Evolutionary conservation across 2,329 filamentous ascomycete genomes (phyloP).

Genomic region (Aspergillus neoniger): DNA sequence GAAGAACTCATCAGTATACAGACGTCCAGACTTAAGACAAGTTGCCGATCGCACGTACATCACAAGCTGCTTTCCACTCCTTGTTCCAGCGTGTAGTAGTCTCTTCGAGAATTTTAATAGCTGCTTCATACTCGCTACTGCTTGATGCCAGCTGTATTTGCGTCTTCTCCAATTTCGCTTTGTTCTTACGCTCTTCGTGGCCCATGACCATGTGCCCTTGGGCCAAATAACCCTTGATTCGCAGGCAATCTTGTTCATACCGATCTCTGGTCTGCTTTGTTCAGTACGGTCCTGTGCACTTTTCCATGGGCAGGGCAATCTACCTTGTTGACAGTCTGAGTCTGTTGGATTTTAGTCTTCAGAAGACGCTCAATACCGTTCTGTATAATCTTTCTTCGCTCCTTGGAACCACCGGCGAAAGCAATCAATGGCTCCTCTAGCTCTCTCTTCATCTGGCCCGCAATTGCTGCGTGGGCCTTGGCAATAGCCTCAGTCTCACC

Average conservation of each 20-base stretch:
- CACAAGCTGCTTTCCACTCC: constrained; percentile 96
- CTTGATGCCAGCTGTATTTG: constrained; percentile 91
- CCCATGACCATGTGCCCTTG: constrained; percentile 99
- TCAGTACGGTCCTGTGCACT: constrained; percentile 14
- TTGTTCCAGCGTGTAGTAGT: constrained; percentile 95
- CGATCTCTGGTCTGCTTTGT: constrained; percentile 73
- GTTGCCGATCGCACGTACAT: constrained; percentile 47
- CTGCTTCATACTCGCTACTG: constrained; percentile 89
- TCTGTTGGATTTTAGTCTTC: constrained; percentile 92
- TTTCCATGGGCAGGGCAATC: constrained; percentile 22
- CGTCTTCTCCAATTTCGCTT: constrained; percentile 97
- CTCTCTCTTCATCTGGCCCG: constrained; percentile 92
- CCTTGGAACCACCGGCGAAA: constrained; percentile 93
- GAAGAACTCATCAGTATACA: constrained; percentile 23
- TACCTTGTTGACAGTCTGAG: constrained; percentile 86
- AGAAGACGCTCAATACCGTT: constrained; percentile 89
- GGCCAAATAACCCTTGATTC: constrained; percentile 97
- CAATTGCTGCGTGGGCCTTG: constrained; percentile 88
- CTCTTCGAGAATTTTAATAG: constrained; percentile 90
- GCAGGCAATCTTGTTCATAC: constrained; percentile 95
- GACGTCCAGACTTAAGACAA: neutral
- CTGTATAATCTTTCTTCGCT: constrained; percentile 94
- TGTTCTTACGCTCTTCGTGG: constrained; percentile 97
- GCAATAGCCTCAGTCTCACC: constrained; percentile 90
- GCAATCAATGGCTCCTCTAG: constrained; percentile 89